A percentile compares a stretch with the other conserved stretches of the same genome.
These are phyloP conservation scores for Russula dissimulans DNA, from an alignment of 768 basidiomycete genomes.

Conservation along the genomic window DNA sequence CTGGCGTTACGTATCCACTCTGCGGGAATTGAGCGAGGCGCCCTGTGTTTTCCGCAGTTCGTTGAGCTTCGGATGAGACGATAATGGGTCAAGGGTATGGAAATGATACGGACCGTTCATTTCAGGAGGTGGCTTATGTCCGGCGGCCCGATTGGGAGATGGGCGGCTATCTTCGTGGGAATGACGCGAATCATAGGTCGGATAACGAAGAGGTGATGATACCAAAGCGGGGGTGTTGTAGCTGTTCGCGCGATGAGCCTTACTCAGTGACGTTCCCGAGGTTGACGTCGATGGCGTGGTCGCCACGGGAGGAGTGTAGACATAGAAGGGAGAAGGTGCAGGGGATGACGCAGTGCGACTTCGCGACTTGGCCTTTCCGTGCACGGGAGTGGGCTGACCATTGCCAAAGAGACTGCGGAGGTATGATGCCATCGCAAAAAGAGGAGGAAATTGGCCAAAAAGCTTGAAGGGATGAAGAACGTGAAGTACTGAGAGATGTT, in stretches of 20 bases:
- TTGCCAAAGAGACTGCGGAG: conserved; percentile 40
- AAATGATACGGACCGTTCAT: conserved; percentile 8
- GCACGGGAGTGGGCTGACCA: conserved; percentile 19
- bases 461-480: not conserved
- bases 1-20: conserved; percentile 25
- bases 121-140: conserved; percentile 8
- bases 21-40: conserved; percentile 15
- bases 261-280: conserved; percentile 6
- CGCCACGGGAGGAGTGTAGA: conserved; percentile 21
- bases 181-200: conserved; percentile 18
- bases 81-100: conserved; percentile 20
- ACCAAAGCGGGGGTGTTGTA: conserved; percentile 12
- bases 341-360: conserved; percentile 35
- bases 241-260: conserved; percentile 7
- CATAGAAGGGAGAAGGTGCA: conserved; percentile 22
- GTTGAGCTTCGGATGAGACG: conserved; percentile 7
- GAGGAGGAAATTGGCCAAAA: not conserved
- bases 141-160: conserved; percentile 5
- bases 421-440: conserved; percentile 38
- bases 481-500: not conserved
- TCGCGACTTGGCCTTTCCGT: conserved; percentile 33
- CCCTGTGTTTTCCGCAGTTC: conserved; percentile 18
- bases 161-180: conserved; percentile 17
- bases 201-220: conserved; percentile 19
- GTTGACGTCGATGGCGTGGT: conserved; percentile 11